Evolutionary conservation across 257 asterid genomes (phyloP).

Genomic region (Solanum clarkiae): DNA sequence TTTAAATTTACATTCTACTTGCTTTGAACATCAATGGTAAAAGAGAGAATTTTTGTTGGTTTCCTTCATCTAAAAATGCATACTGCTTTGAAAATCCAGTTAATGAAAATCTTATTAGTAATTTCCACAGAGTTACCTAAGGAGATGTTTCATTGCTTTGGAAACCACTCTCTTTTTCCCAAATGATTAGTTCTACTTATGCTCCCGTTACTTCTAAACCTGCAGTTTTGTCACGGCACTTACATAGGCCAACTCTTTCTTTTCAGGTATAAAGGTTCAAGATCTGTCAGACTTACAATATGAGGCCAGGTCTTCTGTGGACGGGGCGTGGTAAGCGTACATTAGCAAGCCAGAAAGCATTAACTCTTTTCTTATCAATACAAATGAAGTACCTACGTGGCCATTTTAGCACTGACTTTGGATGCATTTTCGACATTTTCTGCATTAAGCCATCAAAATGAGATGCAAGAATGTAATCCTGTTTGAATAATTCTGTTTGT

Average conservation of each 20-base stretch:
- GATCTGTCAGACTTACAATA: constrained; percentile 48
- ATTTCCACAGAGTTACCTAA: neutral
- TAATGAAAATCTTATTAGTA: neutral
- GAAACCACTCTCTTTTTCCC: neutral
- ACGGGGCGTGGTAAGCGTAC: constrained; percentile 73
- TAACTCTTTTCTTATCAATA: neutral
- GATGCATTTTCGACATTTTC: neutral
- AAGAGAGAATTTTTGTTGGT: neutral
- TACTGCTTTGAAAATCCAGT: neutral
- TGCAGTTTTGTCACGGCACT: neutral
- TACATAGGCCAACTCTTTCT: neutral
- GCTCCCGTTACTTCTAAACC: neutral
- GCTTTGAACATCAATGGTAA: neutral
- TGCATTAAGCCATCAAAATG: neutral
- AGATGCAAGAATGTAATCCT: neutral
- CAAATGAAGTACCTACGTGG: neutral
- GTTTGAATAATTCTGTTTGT: neutral
- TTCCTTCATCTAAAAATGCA: neutral
- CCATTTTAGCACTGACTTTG: neutral
- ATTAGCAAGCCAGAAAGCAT: neutral
- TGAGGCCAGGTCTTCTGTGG: constrained; percentile 72
- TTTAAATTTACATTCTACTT: neutral
- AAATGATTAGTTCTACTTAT: neutral
- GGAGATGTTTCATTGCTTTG: neutral
- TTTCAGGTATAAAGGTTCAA: constrained; percentile 35